Base-by-base conservation (phyloP, 106 monocot genomes). In the Amphibolis antarctica region DNA sequence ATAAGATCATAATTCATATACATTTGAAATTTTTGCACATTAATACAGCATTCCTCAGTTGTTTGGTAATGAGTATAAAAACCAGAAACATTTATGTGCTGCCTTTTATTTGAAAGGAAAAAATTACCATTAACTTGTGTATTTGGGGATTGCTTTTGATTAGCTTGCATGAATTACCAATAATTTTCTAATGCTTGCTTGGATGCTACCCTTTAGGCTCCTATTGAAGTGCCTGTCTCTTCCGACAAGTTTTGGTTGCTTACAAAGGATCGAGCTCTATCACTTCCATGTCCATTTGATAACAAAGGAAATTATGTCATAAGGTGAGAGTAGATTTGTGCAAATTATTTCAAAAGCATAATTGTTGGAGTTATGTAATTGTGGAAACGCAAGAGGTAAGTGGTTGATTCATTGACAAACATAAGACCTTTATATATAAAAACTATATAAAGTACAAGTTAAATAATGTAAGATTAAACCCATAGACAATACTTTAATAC, bases 301-400 rank as follows among this genome's bases (percentile, higher is more conserved):
- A 96, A 96, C 69, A 72, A 86, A 55, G 89, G 89, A 68, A 89
- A 93, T 60, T 93, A 86, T 80, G 78, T 96, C 14, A 89, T 96
- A 73, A 96, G 94, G 89, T 96, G 52, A 50, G 51, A 24, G 23
- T 7, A 36, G 7, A 36, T 4, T 7, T 36, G 7, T 36, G 36
- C 36, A 36, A 36, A 7, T 36, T 36, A 36, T 36, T 36, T 7
- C 36, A 36, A 7, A 36, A 36, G 36, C 7, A 7, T 4, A 4
- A 36, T 36, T 36, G 36, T 36, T 36, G n/a, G n/a, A n/a, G n/a
- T n/a, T n/a, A n/a, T n/a, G n/a, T n/a, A n/a, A n/a, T n/a, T n/a
- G n/a, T n/a, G n/a, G n/a, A n/a, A n/a, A n/a, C n/a, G n/a, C n/a
- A n/a, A n/a, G n/a, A n/a, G n/a, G n/a, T n/a, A n/a, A n/a, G n/a